phyloP scores from a whole-genome alignment of 2,329 filamentous ascomycete species.

The Fusarium graminum region DNA sequence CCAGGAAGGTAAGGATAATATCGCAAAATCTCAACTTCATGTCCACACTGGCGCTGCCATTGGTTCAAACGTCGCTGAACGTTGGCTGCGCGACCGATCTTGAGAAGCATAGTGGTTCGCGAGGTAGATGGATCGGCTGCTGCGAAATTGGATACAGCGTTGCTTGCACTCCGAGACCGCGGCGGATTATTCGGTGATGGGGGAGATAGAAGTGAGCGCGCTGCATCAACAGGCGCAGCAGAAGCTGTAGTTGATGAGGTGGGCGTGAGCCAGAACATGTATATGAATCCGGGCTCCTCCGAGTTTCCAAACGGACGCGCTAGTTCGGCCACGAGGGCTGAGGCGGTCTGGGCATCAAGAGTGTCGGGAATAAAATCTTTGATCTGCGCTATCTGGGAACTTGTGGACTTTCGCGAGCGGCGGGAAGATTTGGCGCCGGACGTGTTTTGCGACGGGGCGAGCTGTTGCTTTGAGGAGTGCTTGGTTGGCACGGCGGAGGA shows the following conservation, averaged over 20 bases:
- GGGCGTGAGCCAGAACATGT: constrained; percentile 97
- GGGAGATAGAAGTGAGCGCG: constrained; percentile 69
- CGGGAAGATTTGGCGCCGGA: constrained; percentile 51
- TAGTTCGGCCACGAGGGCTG: constrained; percentile 80
- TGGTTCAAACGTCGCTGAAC: constrained; percentile 92
- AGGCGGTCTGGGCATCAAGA: constrained; percentile 75
- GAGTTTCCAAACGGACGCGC: constrained; percentile 76
- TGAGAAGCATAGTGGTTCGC: constrained; percentile 71
- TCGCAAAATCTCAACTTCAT: constrained; percentile 86
- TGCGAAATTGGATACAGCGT: constrained; percentile 67
- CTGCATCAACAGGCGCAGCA: constrained; percentile 69
- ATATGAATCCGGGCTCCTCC: constrained; percentile 89
- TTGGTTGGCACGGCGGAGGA: constrained; percentile 41
- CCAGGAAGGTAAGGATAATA: constrained; percentile 87
- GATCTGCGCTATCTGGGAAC: constrained; percentile 51
- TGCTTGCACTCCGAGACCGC: constrained; percentile 64
- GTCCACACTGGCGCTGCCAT: constrained; percentile 93
- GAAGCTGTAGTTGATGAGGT: constrained; percentile 59
- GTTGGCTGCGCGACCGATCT: constrained; percentile 79
- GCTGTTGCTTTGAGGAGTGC: constrained; percentile 35
- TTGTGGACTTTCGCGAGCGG: constrained; percentile 50
- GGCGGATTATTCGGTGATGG: constrained; percentile 55
- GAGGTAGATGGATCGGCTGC: constrained; percentile 45
- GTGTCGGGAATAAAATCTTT: constrained; percentile 74
- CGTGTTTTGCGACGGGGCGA: constrained; percentile 36